Percentiles rank a stretch among this genome's conserved stretches.
These are phyloP conservation scores for Boletellus emodensis DNA, from an alignment of 768 basidiomycete genomes.

Conservation along the genomic window DNA sequence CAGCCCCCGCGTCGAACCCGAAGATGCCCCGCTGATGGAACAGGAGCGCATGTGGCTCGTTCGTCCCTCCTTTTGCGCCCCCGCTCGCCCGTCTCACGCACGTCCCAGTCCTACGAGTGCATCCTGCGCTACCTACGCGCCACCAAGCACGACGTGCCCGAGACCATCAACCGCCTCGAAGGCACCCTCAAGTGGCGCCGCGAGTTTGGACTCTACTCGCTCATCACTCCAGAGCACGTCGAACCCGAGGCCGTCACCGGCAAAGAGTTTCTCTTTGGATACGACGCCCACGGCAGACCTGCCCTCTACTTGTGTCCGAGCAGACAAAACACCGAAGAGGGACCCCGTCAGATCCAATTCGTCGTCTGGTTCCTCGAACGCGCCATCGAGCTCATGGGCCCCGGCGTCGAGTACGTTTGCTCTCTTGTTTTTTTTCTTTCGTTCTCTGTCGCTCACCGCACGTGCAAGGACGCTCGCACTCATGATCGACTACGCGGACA, in stretches of 20 bases:
- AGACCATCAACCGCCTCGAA: constrained; percentile 63
- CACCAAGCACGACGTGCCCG: constrained; percentile 63
- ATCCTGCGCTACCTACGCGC: constrained; percentile 76
- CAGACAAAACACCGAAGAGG: constrained; percentile 75
- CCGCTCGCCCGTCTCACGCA: background rate
- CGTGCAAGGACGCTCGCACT: constrained; percentile 55
- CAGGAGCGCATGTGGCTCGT: constrained; percentile 78
- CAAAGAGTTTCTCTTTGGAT: constrained; percentile 77
- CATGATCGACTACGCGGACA: constrained; percentile 76
- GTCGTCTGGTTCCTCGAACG: constrained; percentile 78
- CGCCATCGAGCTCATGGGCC: constrained; percentile 69
- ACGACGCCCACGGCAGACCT: constrained; percentile 61
- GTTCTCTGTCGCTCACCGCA: background rate
- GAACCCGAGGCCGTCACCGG: constrained; percentile 82
- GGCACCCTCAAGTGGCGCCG: constrained; percentile 75
- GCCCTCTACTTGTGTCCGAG: constrained; percentile 63
- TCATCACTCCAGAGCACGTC: constrained; percentile 56
- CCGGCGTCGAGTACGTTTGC: constrained; percentile 70
- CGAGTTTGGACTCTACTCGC: constrained; percentile 69
- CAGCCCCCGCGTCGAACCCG: constrained; percentile 30
- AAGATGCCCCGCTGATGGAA: constrained; percentile 44
- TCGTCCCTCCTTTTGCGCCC: constrained; percentile 19
- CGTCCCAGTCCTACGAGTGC: constrained; percentile 58
- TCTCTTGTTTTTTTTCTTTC: background rate
- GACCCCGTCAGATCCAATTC: constrained; percentile 65